phyloP scores from a whole-genome alignment of 768 basidiomycete genomes.

The Rhodotorula graminis region DNA sequence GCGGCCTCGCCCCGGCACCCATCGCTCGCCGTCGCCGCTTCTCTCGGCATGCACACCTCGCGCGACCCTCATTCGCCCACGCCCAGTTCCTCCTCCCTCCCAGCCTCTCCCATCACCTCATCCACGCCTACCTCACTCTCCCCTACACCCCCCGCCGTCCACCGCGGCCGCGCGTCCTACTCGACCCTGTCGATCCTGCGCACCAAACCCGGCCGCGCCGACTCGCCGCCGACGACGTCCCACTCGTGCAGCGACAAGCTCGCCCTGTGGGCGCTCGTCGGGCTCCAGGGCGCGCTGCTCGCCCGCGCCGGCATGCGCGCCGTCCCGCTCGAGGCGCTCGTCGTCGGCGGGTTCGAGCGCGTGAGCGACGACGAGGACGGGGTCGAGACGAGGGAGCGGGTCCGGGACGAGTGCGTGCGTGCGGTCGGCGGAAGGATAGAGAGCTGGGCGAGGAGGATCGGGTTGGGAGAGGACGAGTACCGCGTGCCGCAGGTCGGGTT shows the following conservation, averaged over 20 bases:
- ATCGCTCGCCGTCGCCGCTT: not conserved
- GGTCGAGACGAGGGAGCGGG: slow-evolving; percentile 44
- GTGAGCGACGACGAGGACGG: slow-evolving; percentile 42
- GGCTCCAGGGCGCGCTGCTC: slow-evolving; percentile 77
- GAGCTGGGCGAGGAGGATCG: slow-evolving; percentile 52
- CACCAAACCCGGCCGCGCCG: slow-evolving; percentile 86
- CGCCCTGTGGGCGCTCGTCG: slow-evolving; percentile 74
- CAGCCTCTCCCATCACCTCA: not conserved
- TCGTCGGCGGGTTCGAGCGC: slow-evolving; percentile 65
- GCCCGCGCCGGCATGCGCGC: slow-evolving; percentile 55
- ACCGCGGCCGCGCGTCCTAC: slow-evolving; percentile 76
- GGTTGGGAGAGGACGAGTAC: slow-evolving; percentile 32
- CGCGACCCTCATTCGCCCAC: not conserved
- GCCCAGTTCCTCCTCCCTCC: not conserved
- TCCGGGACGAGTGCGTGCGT: slow-evolving; percentile 53
- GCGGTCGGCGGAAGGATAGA: slow-evolving; percentile 63
- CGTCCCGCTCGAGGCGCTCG: slow-evolving; percentile 61
- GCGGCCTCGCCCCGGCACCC: no score
- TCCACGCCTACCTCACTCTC: not conserved
- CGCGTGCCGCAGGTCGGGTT: not conserved
- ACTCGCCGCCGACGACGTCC: slow-evolving; percentile 71
- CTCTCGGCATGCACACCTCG: slow-evolving; percentile 14
- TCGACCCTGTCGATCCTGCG: slow-evolving; percentile 67
- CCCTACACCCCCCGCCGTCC: not conserved
- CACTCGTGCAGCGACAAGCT: slow-evolving; percentile 97